A percentile compares a stretch with the other conserved stretches of the same genome.
Evolutionary conservation across 371 early-diverging fungal species (phyloP).

Genomic region (Mucor lusitanicus): DNA sequence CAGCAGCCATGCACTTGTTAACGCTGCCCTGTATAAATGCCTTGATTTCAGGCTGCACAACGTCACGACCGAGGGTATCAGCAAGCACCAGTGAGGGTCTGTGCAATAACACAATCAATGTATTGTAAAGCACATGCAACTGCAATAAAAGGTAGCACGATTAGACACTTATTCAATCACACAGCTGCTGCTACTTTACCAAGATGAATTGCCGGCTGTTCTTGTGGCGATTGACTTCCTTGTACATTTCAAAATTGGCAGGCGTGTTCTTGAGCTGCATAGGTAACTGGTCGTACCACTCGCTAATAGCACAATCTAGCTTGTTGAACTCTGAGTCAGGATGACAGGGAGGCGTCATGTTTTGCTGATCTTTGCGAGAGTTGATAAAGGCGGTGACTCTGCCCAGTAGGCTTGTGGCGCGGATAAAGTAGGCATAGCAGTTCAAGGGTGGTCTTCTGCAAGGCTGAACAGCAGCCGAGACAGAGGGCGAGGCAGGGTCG

Average conservation of each 20-base stretch:
- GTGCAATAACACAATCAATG: conserved; percentile 52
- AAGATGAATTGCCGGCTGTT: conserved; percentile 27
- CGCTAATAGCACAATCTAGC: conserved; percentile 44
- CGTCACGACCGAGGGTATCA: conserved; percentile 26
- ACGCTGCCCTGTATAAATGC: conserved; percentile 44
- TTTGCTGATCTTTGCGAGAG: conserved; percentile 33
- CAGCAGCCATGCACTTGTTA: conserved; percentile 49
- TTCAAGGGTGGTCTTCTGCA: conserved; percentile 8
- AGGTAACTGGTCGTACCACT: conserved; percentile 52
- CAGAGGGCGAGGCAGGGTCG: not conserved
- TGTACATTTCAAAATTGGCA: conserved; percentile 32
- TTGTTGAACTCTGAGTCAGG: conserved; percentile 47
- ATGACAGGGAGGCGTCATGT: conserved; percentile 33
- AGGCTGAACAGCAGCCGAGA: not conserved
- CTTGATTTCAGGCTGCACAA: conserved; percentile 41
- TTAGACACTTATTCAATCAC: too few relatives aligned
- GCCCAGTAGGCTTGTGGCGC: conserved; percentile 36
- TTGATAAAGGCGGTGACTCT: conserved; percentile 56
- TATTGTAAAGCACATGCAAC: conserved; percentile 54
- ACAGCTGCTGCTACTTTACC: too few relatives aligned
- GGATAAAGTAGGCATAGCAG: conserved; percentile 25
- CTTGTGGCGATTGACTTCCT: not conserved
- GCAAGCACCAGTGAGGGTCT: conserved; percentile 43
- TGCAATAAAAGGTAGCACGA: too few relatives aligned
- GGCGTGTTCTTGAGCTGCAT: conserved; percentile 40